Base-by-base conservation (phyloP, 768 basidiomycete genomes). In the Strobilomyces confusus region DNA sequence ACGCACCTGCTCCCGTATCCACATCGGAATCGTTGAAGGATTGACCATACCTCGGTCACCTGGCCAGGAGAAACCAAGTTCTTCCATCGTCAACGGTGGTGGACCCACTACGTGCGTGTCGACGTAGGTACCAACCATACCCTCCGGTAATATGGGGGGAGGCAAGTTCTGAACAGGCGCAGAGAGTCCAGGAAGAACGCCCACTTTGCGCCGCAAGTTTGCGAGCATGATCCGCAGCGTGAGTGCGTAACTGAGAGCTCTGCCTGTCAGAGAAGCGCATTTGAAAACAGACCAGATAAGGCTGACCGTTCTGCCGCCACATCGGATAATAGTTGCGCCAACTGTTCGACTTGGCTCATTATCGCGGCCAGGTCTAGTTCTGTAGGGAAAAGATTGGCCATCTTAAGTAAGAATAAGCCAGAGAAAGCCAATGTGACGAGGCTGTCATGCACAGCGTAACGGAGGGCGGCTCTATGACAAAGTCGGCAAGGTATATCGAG, bases 211-310 rank as follows among this genome's bases (percentile, higher is more conserved):
- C 42, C 92, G 84, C 54, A 95, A 79, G 70, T 91, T 92, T 45
- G 92, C 87, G 48, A 97, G 80, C 93, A 95, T 95, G 63, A 97
- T 87, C 49, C 93, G 87, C 23, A 98, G 75, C 6, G 94, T 91
- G 34, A 95, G 74, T 2, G 94, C 92, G 66, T 97, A 95, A 43
- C 89, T 91, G 50, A 23, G 42, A n/a, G 12, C 19, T 44, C 47
- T 20, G 14, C 12, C 19, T 14, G 46, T 68, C 37, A 68, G 58
- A 40, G 51, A 52, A 30, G 45, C 30, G 33, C 33, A n/a, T 30
- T 17, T 4, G 25, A 13, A 51, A 45, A 33, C 3, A 42, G 52
- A 6, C 30, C 37, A 44, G 23, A 9, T 48, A 12, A 30, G 26
- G 56, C 75, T 54, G 58, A 84, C 86, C 94, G 81, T 74, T 97